Evolutionary conservation across 2,329 filamentous ascomycete species (phyloP).

Genomic region (Salinomyces thailandicus): DNA sequence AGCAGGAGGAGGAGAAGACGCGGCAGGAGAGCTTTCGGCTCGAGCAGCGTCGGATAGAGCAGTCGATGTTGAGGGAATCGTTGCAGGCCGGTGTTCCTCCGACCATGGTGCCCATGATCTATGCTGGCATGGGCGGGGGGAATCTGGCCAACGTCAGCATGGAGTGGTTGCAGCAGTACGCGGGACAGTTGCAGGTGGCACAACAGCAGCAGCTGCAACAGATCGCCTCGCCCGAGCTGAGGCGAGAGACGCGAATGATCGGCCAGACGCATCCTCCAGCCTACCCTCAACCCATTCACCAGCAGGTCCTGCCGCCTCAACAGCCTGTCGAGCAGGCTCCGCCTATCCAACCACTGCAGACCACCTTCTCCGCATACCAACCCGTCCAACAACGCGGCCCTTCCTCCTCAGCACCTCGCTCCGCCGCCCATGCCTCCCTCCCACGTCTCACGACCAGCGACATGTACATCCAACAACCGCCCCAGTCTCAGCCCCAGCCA

Average conservation of each 20-base stretch:
- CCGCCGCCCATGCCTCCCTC: constrained; percentile 37
- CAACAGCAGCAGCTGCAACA: constrained; percentile 31
- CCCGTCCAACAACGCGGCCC: constrained; percentile 20
- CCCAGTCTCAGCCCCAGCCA: constrained; percentile 32
- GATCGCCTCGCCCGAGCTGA: constrained; percentile 31
- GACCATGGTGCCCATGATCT: constrained; percentile 43
- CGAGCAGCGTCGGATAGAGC: constrained; percentile 44
- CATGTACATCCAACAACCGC: constrained; percentile 39
- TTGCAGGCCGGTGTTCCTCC: constrained; percentile 43
- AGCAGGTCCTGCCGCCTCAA: constrained; percentile 30
- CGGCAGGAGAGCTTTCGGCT: constrained; percentile 39
- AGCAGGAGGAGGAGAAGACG: constrained; percentile 45
- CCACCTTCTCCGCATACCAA: constrained; percentile 31
- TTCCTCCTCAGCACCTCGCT: constrained; percentile 32
- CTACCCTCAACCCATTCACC: constrained; percentile 16
- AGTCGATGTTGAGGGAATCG: constrained; percentile 43
- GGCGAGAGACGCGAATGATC: constrained; percentile 34
- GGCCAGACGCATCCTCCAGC: constrained; percentile 25
- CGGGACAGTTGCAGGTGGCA: constrained; percentile 35
- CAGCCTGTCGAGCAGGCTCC: constrained; percentile 15
- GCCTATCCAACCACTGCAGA: constrained; percentile 25
- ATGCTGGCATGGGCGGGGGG: constrained; percentile 41
- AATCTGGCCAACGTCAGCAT: constrained; percentile 38
- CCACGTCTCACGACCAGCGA: constrained; percentile 44
- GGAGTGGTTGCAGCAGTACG: constrained; percentile 43